A percentile compares a stretch with the other conserved stretches of the same genome.
Conservation (phyloP, 2,329 filamentous ascomycete genomes). For the Helminthosporium solani region DNA sequence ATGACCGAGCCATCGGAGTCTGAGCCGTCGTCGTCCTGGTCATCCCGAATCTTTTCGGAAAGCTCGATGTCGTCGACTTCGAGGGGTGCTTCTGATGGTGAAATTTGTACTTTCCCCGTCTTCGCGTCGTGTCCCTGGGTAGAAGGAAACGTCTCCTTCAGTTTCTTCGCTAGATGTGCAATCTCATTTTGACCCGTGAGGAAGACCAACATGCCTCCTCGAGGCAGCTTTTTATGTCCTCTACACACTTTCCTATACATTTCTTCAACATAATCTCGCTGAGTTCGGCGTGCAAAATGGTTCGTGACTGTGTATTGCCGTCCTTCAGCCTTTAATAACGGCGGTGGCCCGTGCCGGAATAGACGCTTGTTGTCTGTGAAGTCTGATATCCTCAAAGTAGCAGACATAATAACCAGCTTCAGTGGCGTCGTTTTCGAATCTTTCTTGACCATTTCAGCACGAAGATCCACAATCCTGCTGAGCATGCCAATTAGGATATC, state of each 20-base stretch:
- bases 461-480: slow-evolving; percentile 83
- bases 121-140: slow-evolving; percentile 51
- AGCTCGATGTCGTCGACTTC: slow-evolving; percentile 88
- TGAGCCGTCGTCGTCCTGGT: slow-evolving; percentile 50
- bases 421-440: slow-evolving; percentile 70
- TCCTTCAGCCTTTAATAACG: slow-evolving; percentile 85
- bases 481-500: slow-evolving; percentile 98
- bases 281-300: slow-evolving; percentile 82
- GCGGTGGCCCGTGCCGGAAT: slow-evolving; percentile 72
- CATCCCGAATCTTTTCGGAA: slow-evolving; percentile 52
- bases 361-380: slow-evolving; percentile 81
- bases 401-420: slow-evolving; percentile 97
- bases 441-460: slow-evolving; percentile 72
- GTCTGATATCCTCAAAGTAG: slow-evolving; percentile 86
- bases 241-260: slow-evolving; percentile 82
- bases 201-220: slow-evolving; percentile 90
- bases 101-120: slow-evolving; percentile 70
- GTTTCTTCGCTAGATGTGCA: slow-evolving; percentile 71
- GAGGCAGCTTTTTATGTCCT: slow-evolving; percentile 86
- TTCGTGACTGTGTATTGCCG: slow-evolving; percentile 86
- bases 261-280: slow-evolving; percentile 87
- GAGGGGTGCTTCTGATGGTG: slow-evolving; percentile 73
- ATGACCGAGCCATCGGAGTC: slow-evolving; percentile 60
- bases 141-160: slow-evolving; percentile 67
- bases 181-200: slow-evolving; percentile 95